Percentiles rank a stretch among this genome's conserved stretches.
These are phyloP conservation scores for Cutaneotrichosporon mucoides DNA, from an alignment of 1,284 basidiomycete genomes.

Conservation along the genomic window DNA sequence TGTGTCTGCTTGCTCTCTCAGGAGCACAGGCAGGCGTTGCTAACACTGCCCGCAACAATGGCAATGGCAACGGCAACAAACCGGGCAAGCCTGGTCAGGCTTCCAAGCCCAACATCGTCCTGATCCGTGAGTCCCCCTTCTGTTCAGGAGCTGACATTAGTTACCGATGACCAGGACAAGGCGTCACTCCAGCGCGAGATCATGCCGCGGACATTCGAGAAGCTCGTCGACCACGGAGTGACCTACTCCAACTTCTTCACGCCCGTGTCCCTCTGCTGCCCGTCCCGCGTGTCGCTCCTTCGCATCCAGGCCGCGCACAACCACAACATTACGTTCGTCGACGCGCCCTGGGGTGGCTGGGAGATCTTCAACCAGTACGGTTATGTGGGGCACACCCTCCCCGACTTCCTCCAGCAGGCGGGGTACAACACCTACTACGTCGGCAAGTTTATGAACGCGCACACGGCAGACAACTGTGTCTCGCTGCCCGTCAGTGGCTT, in stretches of 20 bases:
- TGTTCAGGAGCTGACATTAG: conserved; percentile 6
- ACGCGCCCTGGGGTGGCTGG: conserved; percentile 34
- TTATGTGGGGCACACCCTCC: conserved; percentile 31
- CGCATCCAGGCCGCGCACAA: conserved; percentile 36
- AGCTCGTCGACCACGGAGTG: conserved; percentile 26
- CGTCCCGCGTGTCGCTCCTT: conserved; percentile 30
- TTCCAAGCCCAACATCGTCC: conserved; percentile 28
- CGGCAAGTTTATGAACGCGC: conserved; percentile 42
- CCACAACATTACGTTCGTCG: conserved; percentile 37
- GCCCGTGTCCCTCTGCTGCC: conserved; percentile 35
- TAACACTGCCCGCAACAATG: background rate
- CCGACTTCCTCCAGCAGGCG: conserved; percentile 30
- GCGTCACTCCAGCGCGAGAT: conserved; percentile 17
- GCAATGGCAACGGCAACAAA: background rate
- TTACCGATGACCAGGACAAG: conserved; percentile 32
- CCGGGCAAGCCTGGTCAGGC: background rate
- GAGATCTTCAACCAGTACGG: conserved; percentile 33
- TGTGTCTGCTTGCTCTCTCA: background rate
- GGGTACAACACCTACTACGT: conserved; percentile 39
- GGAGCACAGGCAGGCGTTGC: background rate
- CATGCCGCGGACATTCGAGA: conserved; percentile 22
- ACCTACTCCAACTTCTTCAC: conserved; percentile 31
- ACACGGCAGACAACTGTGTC: conserved; percentile 28
- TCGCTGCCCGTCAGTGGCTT: conserved; percentile 22
- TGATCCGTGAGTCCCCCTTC: conserved; percentile 21